Conservation (phyloP, 2,329 filamentous ascomycete genomes). For the Hypoxylon sp. region DNA sequence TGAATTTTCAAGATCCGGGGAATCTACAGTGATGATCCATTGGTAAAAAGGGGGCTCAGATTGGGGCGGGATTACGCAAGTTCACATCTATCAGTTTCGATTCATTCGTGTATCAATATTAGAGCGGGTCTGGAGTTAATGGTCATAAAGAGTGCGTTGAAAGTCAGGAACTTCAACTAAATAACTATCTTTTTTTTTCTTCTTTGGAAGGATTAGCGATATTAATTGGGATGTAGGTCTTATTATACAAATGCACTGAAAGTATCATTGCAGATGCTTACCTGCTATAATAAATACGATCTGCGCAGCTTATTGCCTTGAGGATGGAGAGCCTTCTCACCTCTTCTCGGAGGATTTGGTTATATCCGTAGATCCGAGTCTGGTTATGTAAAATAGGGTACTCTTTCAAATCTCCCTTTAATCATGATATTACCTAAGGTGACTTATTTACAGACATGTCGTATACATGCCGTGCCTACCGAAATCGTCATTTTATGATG, state of each 20-base stretch:
- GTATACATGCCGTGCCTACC: conserved; percentile 3
- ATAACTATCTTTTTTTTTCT: conserved; percentile 17
- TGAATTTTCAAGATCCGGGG: conserved; percentile 30
- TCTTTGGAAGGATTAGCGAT: conserved; percentile 16
- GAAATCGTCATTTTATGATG: background rate
- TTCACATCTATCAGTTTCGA: conserved; percentile 14
- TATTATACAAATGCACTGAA: conserved; percentile 10
- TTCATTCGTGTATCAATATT: conserved; percentile 34
- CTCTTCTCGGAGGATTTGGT: background rate
- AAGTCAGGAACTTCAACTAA: conserved; percentile 29
- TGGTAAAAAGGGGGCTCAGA: conserved; percentile 7
- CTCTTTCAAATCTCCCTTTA: background rate
- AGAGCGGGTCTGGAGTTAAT: conserved; percentile 33
- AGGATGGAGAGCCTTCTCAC: background rate
- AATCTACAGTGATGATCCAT: conserved; percentile 13
- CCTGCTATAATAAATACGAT: conserved; percentile 5
- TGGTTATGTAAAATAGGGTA: conserved; percentile 19
- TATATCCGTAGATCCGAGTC: conserved; percentile 1
- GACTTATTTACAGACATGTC: conserved; percentile 7
- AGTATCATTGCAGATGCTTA: conserved; percentile 21
- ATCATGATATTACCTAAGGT: conserved; percentile 4
- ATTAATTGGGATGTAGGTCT: conserved; percentile 16
- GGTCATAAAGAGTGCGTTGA: conserved; percentile 15
- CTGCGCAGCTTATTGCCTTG: conserved; percentile 9
- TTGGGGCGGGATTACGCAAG: background rate